These are phyloP conservation scores for Blepharisma stoltei DNA, from an alignment of 73 alveolate species.

Conservation along the genomic window DNA sequence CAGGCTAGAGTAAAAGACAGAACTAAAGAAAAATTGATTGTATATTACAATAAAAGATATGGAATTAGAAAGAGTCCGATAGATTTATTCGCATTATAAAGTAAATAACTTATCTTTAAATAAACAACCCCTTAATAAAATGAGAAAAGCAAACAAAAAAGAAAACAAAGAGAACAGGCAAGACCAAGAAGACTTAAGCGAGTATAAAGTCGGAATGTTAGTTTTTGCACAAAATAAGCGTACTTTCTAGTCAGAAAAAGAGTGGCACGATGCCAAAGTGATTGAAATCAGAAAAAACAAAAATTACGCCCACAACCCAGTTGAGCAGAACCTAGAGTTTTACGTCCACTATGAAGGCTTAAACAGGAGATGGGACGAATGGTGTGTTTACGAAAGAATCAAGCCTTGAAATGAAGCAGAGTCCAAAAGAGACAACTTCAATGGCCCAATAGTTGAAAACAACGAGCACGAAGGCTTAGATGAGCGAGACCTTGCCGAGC, in stretches of 20 bases:
- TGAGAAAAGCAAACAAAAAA: constrained; percentile 18
- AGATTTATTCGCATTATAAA: no score
- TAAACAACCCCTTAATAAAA: not conserved
- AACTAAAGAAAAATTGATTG: no score
- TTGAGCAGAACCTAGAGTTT: not conserved
- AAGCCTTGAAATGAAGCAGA: constrained; percentile 38
- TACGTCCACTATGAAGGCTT: constrained; percentile 84
- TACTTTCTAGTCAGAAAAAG: constrained; percentile 7
- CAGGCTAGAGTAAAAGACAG: no score
- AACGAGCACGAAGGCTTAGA: constrained; percentile 89
- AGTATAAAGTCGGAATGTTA: not conserved
- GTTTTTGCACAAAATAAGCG: constrained; percentile 2
- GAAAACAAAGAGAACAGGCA: not conserved
- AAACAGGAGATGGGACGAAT: constrained; percentile 91
- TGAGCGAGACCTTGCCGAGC: constrained; percentile 57
- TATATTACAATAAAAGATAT: no score
- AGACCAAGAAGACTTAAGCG: not conserved
- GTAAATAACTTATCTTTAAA: no score
- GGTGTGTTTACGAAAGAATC: constrained; percentile 60
- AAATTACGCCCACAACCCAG: not conserved
- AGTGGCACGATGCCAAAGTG: constrained; percentile 13
- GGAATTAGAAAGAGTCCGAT: no score
- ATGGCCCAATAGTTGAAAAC: constrained; percentile 55
- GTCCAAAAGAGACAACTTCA: constrained; percentile 55
- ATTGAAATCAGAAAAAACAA: not conserved